Conservation (phyloP, 148 eudicot genomes). For the Tetragonia tetragonoides region DNA sequence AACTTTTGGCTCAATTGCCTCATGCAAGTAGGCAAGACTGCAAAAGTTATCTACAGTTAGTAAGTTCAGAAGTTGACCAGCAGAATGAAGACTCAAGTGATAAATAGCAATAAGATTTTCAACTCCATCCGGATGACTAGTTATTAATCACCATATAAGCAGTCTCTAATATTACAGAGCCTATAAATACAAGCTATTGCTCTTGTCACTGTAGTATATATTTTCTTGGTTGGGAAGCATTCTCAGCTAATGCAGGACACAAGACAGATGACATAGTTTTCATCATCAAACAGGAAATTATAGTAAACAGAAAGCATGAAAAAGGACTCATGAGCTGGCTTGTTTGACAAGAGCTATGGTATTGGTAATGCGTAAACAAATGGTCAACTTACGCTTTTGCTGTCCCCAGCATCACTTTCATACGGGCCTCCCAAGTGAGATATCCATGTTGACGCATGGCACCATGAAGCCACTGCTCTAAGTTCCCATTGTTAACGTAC, state of each 20-base stretch:
- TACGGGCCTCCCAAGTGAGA: conserved; percentile 79
- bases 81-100: background rate
- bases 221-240: no score
- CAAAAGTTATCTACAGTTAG: conserved; percentile 13
- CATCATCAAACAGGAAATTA: background rate
- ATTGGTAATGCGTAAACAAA: background rate
- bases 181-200: background rate
- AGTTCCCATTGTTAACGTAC: conserved; percentile 71
- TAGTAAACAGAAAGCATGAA: no score
- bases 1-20: conserved; percentile 81
- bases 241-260: background rate
- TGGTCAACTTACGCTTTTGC: conserved; percentile 67
- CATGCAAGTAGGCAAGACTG: conserved; percentile 74
- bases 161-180: background rate
- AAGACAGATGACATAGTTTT: background rate
- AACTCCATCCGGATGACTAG: background rate
- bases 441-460: conserved; percentile 65
- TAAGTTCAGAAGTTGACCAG: background rate
- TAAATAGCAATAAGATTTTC: background rate
- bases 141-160: background rate
- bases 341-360: background rate
- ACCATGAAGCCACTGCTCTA: conserved; percentile 86
- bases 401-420: conserved; percentile 64
- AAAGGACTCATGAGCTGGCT: background rate
- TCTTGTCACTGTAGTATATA: background rate